phyloP scores from a whole-genome alignment of 768 basidiomycete species.

The Tylopilus vinaceipallidus region DNA sequence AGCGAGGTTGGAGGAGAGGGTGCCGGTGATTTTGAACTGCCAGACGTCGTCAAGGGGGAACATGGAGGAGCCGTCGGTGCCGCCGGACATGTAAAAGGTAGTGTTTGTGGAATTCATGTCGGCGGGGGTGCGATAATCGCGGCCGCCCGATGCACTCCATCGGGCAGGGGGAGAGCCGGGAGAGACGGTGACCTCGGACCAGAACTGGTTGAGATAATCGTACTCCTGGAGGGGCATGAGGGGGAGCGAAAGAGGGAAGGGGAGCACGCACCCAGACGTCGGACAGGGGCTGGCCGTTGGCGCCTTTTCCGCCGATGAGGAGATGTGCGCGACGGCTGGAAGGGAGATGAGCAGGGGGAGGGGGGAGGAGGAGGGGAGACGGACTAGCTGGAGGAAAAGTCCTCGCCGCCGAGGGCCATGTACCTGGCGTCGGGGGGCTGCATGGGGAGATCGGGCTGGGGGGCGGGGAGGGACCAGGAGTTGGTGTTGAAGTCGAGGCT shows the following conservation, averaged over 20 bases:
- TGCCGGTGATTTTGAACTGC: slow-evolving; percentile 67
- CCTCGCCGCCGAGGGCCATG: slow-evolving; percentile 60
- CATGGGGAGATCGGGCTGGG: slow-evolving; percentile 47
- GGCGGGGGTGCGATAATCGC: slow-evolving; percentile 49
- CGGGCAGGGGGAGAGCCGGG: slow-evolving; percentile 57
- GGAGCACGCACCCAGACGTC: slow-evolving; percentile 68
- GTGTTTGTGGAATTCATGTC: slow-evolving; percentile 49
- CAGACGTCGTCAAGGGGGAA: slow-evolving; percentile 65
- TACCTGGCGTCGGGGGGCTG: slow-evolving; percentile 59
- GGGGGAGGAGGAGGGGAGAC: slow-evolving; percentile 30
- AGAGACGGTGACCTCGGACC: slow-evolving; percentile 58
- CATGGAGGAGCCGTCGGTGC: slow-evolving; percentile 46
- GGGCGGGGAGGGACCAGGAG: slow-evolving; percentile 56
- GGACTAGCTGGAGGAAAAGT: slow-evolving; percentile 82
- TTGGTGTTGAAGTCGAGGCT: slow-evolving; percentile 65
- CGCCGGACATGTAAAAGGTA: slow-evolving; percentile 74
- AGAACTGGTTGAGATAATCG: slow-evolving; percentile 74
- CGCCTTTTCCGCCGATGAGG: slow-evolving; percentile 66
- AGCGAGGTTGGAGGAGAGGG: slow-evolving; percentile 66
- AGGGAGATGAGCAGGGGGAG: slow-evolving; percentile 15
- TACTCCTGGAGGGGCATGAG: slow-evolving; percentile 54
- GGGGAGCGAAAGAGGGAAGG: slow-evolving; percentile 2
- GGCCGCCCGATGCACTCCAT: slow-evolving; percentile 75
- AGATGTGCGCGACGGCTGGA: slow-evolving; percentile 71
- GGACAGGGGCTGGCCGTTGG: slow-evolving; percentile 49